phyloP scores from a whole-genome alignment of 768 basidiomycete species.

The Tricholoma saponaceum region DNA sequence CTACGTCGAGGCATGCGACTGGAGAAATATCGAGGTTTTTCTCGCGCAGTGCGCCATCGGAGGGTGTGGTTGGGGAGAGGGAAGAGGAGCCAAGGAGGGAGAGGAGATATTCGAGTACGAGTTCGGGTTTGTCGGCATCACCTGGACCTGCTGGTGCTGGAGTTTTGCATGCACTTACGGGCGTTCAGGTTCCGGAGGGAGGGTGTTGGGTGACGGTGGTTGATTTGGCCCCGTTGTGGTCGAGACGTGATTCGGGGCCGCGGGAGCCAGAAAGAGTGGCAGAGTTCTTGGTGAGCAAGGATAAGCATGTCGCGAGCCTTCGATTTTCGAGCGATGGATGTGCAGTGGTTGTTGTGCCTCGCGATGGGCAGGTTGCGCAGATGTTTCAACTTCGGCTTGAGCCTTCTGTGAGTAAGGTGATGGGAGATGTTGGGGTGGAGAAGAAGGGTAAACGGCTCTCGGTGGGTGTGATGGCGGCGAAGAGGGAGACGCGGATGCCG shows the following conservation, averaged over 20 bases:
- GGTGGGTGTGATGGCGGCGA: not conserved
- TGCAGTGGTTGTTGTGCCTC: not conserved
- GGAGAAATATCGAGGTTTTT: constrained; percentile 40
- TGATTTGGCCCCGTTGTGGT: constrained; percentile 38
- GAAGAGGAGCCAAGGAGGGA: constrained; percentile 13
- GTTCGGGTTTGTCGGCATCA: not conserved
- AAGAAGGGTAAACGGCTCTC: not conserved
- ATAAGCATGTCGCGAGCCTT: constrained; percentile 43
- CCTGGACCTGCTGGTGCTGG: constrained; percentile 1
- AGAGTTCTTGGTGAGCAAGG: constrained; percentile 32
- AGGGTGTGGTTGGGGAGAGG: constrained; percentile 10
- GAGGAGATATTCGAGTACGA: constrained; percentile 19
- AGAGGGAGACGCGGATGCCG: constrained; percentile 20
- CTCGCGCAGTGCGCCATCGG: constrained; percentile 61
- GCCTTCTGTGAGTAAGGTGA: constrained; percentile 9
- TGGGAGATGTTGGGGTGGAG: not conserved
- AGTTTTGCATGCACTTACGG: not conserved
- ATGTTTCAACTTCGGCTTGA: constrained; percentile 13
- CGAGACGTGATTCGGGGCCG: not conserved
- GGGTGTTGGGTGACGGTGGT: constrained; percentile 40
- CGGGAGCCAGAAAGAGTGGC: constrained; percentile 26
- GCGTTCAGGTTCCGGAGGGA: not conserved
- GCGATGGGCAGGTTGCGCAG: not conserved
- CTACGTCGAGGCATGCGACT: no score
- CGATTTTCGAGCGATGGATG: constrained; percentile 33